Evolutionary conservation across 345 rosid genomes (phyloP).

Genomic region (Salix brachista): DNA sequence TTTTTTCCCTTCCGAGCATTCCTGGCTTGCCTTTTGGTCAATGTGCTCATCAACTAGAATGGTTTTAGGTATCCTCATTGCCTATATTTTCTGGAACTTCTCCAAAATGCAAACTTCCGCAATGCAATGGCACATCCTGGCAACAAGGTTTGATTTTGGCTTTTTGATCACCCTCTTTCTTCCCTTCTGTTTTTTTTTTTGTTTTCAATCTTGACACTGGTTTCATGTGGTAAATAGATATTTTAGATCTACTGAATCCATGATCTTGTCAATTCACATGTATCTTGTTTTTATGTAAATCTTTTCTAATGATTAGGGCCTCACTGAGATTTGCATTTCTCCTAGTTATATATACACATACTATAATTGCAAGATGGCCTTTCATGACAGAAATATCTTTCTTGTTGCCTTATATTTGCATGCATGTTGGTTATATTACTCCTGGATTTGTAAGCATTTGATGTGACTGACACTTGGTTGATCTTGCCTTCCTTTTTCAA

Average conservation of each 20-base stretch:
- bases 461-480: neutral
- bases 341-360: neutral
- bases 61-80: slow-evolving; percentile 93
- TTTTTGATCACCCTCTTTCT: slow-evolving; percentile 2
- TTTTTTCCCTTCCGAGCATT: neutral
- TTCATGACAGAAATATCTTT: neutral
- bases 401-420: neutral
- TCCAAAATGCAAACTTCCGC: slow-evolving; percentile 89
- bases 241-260: neutral
- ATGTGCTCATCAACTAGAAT: slow-evolving; percentile 17
- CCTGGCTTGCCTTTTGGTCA: neutral
- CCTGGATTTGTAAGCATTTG: neutral
- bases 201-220: neutral
- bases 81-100: slow-evolving; percentile 88
- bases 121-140: slow-evolving; percentile 96
- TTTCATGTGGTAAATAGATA: neutral
- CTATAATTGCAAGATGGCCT: neutral
- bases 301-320: neutral
- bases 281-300: neutral
- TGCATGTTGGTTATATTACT: neutral
- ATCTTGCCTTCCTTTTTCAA: neutral
- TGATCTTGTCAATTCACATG: neutral
- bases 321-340: neutral
- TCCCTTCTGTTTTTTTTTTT: neutral
- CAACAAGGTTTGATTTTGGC: slow-evolving; percentile 60